These are phyloP conservation scores for Talaromyces thailandensis DNA, from an alignment of 495 filamentous ascomycete species.

Conservation along the genomic window DNA sequence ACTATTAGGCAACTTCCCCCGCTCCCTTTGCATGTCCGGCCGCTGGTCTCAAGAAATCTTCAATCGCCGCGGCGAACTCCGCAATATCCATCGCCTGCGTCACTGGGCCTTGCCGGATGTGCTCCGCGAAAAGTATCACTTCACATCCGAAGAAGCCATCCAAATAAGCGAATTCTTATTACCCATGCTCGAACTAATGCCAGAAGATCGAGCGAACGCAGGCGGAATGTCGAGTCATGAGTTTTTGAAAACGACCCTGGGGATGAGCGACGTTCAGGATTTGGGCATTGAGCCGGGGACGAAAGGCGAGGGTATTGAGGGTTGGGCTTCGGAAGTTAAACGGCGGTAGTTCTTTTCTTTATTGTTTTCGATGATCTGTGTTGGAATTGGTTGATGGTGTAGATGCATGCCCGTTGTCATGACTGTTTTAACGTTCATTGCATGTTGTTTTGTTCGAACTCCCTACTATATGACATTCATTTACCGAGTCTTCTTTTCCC, in stretches of 20 bases:
- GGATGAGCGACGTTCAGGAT: conserved; percentile 67
- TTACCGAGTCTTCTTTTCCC: neutral
- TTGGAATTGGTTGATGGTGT: neutral
- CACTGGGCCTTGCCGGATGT: conserved; percentile 97
- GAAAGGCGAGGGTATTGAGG: conserved; percentile 88
- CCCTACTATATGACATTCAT: conserved; percentile 3
- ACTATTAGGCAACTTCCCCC: conserved; percentile 87
- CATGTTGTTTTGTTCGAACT: neutral
- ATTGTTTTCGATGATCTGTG: neutral
- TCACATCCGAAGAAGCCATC: conserved; percentile 64
- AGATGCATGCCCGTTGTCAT: neutral
- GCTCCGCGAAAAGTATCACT: conserved; percentile 94
- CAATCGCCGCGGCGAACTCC: conserved; percentile 92
- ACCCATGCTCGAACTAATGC: conserved; percentile 86
- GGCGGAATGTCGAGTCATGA: conserved; percentile 83
- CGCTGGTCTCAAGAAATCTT: conserved; percentile 99
- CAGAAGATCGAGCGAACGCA: conserved; percentile 84
- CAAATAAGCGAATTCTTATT: conserved; percentile 77
- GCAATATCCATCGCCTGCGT: conserved; percentile 93
- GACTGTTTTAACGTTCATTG: neutral
- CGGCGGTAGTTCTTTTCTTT: conserved; percentile 46
- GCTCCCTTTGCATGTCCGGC: conserved; percentile 77
- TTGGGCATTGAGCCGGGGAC: conserved; percentile 68
- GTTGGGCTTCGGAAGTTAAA: conserved; percentile 88
- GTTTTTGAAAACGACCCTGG: conserved; percentile 74